A percentile compares a stretch with the other conserved stretches of the same genome.
Evolutionary conservation across 192 early-diverging fungal species (phyloP).

Genomic region (Phycomyces blakesleeanus): DNA sequence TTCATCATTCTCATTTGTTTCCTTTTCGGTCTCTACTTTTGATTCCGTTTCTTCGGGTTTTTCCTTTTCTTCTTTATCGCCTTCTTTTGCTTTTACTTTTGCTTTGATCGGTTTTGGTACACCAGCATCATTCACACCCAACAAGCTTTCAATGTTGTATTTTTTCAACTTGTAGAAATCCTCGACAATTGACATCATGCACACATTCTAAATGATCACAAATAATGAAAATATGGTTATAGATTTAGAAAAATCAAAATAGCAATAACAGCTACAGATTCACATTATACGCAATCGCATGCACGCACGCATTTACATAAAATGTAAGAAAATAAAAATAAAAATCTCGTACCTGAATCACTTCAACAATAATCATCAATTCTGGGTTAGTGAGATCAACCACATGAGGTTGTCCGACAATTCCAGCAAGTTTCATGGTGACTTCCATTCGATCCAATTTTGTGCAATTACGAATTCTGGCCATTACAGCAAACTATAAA

Average conservation of each 20-base stretch:
- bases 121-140: slow-evolving; percentile 31
- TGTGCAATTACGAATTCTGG: slow-evolving; percentile 56
- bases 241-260: too few relatives aligned
- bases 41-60: too few relatives aligned
- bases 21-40: too few relatives aligned
- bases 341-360: slow-evolving; percentile 48
- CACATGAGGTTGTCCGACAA: slow-evolving; percentile 47
- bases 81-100: background rate
- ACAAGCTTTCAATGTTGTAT: slow-evolving; percentile 55
- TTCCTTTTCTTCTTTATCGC: background rate
- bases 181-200: slow-evolving; percentile 53
- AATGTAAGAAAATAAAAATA: too few relatives aligned
- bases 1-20: too few relatives aligned
- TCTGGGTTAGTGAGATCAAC: slow-evolving; percentile 54
- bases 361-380: slow-evolving; percentile 53
- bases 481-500: slow-evolving; percentile 52
- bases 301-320: too few relatives aligned
- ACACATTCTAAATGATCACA: too few relatives aligned
- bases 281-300: background rate
- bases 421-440: slow-evolving; percentile 40
- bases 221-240: too few relatives aligned
- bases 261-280: too few relatives aligned
- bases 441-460: slow-evolving; percentile 48
- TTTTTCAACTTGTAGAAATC: slow-evolving; percentile 53
- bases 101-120: background rate